Base-by-base conservation (phyloP, 768 basidiomycete species). In the Boletus reticulatus region DNA sequence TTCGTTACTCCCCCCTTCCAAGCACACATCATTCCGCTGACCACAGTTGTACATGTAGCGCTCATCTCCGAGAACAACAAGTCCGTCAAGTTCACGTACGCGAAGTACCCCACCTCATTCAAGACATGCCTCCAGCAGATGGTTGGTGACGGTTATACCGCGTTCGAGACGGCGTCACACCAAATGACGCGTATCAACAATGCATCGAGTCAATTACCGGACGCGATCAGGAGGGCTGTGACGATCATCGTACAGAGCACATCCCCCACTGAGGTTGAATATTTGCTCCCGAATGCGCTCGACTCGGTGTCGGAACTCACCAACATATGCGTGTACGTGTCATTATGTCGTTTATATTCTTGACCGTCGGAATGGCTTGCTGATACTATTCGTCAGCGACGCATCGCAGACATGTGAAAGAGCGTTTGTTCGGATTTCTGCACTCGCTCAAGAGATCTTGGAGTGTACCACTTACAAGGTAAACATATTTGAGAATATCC, bases 51-150 rank as follows among this genome's bases (percentile, higher is more conserved):
- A 3, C 31, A 20, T 24, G 9, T 32, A 55, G 51, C 57, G 2
- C 61, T 63, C 43, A 17, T 58, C 24, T 52, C 60, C 6, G 61
- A 53, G n/a, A 43, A 48, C 43, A 55, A 48, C 43, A 59, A 46
- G 20, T 36, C 43, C 14, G 10, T 20, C 36, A 58, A 42, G 48
- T 58, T 62, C 27, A 52, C 48, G 5, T 43, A 62, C 12, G 60
- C 60, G 29, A 62, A 62, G 36, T 56, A 62, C 34, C 62, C 61
- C 6, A 62, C 34, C 31, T 62, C 62, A 36, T 62, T 63, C 52
- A 63, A 63, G 54, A 56, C 62, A 11, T 62, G 57, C 38, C 61
- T 63, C 36, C 62, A 62, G 36, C 62, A 63, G 51, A 63, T 63
- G 61, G 61, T 62, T 1, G 62, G 62, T 8, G 60, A 63, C 13